A percentile compares a stretch with the other conserved stretches of the same genome.
Evolutionary conservation across 2,329 filamentous ascomycete species (phyloP).

Genomic region (Penicillium concentricum): DNA sequence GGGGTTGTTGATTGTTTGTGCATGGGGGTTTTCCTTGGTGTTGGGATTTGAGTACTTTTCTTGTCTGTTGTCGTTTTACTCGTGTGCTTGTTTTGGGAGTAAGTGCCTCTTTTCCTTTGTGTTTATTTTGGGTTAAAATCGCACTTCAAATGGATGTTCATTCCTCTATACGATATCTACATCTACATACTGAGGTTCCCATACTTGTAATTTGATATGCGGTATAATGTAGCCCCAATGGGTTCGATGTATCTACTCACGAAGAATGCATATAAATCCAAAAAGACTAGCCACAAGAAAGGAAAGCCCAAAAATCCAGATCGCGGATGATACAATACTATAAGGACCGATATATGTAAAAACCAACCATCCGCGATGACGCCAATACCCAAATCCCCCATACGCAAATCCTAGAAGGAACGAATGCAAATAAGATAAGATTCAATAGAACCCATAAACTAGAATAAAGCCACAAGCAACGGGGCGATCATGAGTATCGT

Average conservation of each 20-base stretch:
- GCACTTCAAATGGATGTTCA: background rate
- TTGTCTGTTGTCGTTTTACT: slow-evolving; percentile 3
- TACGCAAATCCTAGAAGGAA: background rate
- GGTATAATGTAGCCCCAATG: background rate
- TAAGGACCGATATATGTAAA: background rate
- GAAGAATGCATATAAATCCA: background rate
- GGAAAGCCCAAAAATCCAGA: background rate
- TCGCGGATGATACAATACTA: background rate
- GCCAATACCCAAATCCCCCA: background rate
- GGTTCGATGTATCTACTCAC: background rate
- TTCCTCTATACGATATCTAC: background rate
- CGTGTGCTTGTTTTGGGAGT: background rate
- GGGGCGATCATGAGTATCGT: slow-evolving; percentile 28
- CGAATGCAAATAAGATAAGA: background rate
- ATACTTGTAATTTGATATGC: background rate
- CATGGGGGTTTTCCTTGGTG: slow-evolving; percentile 8
- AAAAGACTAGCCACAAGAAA: background rate
- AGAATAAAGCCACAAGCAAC: slow-evolving; percentile 2
- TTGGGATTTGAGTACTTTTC: slow-evolving; percentile 7
- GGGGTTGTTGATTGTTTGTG: slow-evolving; percentile 5
- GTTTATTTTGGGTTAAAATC: background rate
- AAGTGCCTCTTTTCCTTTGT: background rate
- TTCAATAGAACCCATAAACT: background rate
- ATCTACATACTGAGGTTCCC: background rate
- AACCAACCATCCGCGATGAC: background rate